A percentile compares a stretch with the other conserved stretches of the same genome.
phyloP scores from a whole-genome alignment of 208 protist genomes.

The Porcisia hertigi region DNA sequence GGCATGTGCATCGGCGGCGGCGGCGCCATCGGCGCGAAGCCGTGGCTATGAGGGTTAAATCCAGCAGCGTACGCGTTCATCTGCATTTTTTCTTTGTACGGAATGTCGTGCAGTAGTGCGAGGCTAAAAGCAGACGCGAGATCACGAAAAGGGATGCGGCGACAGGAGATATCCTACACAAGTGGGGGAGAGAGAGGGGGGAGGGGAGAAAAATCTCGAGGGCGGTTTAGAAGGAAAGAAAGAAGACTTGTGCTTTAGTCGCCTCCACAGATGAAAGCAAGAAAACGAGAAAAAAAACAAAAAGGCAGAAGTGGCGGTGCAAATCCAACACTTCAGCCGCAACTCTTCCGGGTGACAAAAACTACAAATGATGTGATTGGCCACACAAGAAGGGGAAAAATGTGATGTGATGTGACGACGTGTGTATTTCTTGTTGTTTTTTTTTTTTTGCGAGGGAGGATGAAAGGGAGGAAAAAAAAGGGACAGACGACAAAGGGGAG shows the following conservation, averaged over 20 bases:
- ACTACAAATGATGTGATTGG: no score
- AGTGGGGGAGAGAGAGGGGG: not conserved
- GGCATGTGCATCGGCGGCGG: slow-evolving; percentile 46
- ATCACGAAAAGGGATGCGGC: not conserved
- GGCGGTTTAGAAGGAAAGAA: not conserved
- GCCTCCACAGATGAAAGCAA: not conserved
- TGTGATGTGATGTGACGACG: no score
- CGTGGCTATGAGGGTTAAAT: slow-evolving; percentile 16
- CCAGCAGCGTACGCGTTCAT: slow-evolving; percentile 32
- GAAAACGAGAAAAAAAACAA: not conserved
- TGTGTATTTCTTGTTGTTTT: no score
- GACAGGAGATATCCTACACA: not conserved
- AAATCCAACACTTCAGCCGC: not conserved
- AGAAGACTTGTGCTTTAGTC: no score
- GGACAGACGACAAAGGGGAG: not conserved
- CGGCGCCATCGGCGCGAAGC: slow-evolving; percentile 19
- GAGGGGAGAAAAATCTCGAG: not conserved
- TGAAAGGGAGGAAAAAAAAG: not conserved
- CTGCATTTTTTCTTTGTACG: slow-evolving; percentile 10
- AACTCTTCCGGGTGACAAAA: no score
- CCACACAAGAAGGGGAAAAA: not conserved
- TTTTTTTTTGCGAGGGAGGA: not conserved
- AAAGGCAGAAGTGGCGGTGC: not conserved
- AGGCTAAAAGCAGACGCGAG: not conserved
- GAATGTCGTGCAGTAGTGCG: no score